Evolutionary conservation across 441 rosid genomes (phyloP).

Genomic region (Hura crepitans): DNA sequence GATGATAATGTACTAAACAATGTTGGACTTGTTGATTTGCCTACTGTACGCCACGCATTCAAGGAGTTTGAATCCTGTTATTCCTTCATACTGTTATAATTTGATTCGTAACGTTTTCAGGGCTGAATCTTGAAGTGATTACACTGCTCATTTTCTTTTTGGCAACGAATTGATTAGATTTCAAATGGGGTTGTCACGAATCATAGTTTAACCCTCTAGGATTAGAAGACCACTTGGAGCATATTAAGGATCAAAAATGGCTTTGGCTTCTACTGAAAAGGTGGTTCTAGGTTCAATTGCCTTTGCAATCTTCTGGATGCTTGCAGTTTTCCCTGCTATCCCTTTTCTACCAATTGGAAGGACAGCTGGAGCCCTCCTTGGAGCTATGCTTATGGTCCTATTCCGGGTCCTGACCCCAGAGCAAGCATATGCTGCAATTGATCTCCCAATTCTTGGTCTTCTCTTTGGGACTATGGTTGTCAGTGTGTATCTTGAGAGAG

Average conservation of each 20-base stretch:
- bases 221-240: background rate
- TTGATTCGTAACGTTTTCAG: background rate
- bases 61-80: slow-evolving; percentile 1
- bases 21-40: background rate
- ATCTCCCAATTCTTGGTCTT: slow-evolving; percentile 80
- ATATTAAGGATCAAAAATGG: slow-evolving; percentile 32
- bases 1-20: background rate
- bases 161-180: background rate
- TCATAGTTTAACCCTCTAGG: slow-evolving; percentile 4
- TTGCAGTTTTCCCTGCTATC: slow-evolving; percentile 79
- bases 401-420: slow-evolving; percentile 63
- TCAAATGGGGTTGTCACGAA: slow-evolving; percentile 5
- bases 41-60: background rate
- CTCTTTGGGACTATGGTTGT: slow-evolving; percentile 93
- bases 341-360: slow-evolving; percentile 77
- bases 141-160: background rate
- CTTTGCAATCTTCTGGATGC: slow-evolving; percentile 68
- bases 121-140: slow-evolving; percentile 5
- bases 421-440: slow-evolving; percentile 73
- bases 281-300: slow-evolving; percentile 60
- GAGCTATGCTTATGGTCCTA: slow-evolving; percentile 82
- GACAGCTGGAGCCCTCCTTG: slow-evolving; percentile 80
- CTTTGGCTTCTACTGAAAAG: slow-evolving; percentile 41
- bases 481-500: slow-evolving; percentile 67
- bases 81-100: background rate